These are phyloP conservation scores for Opeltia flavorubescens DNA, from an alignment of 495 filamentous ascomycete genomes.

Conservation along the genomic window DNA sequence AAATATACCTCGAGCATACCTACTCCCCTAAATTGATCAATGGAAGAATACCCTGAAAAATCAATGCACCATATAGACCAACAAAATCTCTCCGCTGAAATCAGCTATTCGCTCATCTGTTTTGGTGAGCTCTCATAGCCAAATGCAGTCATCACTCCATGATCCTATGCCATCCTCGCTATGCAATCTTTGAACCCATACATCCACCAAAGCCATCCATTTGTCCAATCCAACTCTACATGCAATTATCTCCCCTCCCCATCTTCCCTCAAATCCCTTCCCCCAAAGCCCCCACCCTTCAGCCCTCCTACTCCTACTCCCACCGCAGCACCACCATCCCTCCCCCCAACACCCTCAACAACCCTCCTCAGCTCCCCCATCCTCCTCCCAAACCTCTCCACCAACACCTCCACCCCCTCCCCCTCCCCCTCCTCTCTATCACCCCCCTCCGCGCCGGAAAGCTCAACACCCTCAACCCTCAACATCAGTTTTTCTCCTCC, in stretches of 20 bases:
- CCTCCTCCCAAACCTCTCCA: slow-evolving; percentile 9
- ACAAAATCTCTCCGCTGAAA: too few species aligned
- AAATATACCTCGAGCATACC: too few species aligned
- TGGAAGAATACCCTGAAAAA: too few species aligned
- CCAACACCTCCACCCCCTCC: slow-evolving; percentile 9
- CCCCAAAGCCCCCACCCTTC: slow-evolving; percentile 5
- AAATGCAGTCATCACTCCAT: too few species aligned
- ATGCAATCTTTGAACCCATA: too few species aligned
- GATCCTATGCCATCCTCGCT: too few species aligned
- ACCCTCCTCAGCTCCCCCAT: slow-evolving; percentile 16
- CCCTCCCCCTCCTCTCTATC: slow-evolving; percentile 2
- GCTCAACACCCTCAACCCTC: slow-evolving; percentile 13
- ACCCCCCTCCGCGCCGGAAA: not conserved
- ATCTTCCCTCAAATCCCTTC: slow-evolving; percentile 1
- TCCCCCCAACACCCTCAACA: slow-evolving; percentile 7
- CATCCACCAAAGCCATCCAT: too few species aligned
- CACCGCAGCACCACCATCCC: not conserved
- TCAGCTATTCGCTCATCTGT: too few species aligned
- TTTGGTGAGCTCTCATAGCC: too few species aligned
- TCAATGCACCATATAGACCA: too few species aligned
- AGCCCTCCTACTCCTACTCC: not conserved
- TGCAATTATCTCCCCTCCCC: not conserved
- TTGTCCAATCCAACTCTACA: not conserved
- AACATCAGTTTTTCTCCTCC: slow-evolving; percentile 11
- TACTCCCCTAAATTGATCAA: too few species aligned